A percentile compares a stretch with the other conserved stretches of the same genome.
These are phyloP conservation scores for Acanthamoeba lenticulata DNA, from an alignment of 208 protist genomes.

Conservation along the genomic window DNA sequence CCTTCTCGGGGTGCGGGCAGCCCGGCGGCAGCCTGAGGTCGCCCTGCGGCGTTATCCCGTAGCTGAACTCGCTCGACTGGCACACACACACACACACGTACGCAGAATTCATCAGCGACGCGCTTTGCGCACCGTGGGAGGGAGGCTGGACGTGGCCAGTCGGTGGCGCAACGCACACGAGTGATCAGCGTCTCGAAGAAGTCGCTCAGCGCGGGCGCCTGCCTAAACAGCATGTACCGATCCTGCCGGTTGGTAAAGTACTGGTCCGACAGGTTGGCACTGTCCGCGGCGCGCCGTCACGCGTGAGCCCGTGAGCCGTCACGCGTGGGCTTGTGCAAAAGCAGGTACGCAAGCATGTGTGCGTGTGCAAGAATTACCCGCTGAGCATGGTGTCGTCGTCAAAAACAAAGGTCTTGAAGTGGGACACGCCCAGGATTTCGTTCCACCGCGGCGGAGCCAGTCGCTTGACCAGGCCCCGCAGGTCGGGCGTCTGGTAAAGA, in stretches of 20 bases:
- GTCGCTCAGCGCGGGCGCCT: constrained; percentile 84
- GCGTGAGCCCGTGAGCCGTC: not conserved
- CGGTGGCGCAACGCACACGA: constrained; percentile 51
- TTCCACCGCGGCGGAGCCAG: constrained; percentile 73
- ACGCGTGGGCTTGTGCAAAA: not conserved
- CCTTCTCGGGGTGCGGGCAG: not conserved
- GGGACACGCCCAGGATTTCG: constrained; percentile 92
- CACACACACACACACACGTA: not conserved
- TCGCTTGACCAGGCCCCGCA: constrained; percentile 12
- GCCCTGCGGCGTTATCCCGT: not conserved
- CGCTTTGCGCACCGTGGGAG: not conserved
- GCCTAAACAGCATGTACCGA: constrained; percentile 90
- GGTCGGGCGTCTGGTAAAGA: constrained; percentile 69
- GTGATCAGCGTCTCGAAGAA: constrained; percentile 74
- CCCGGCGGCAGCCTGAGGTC: not conserved
- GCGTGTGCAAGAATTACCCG: constrained; percentile 77
- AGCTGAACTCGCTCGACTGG: not conserved
- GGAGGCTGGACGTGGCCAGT: not conserved
- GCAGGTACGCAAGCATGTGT: not conserved
- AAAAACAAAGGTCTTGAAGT: constrained; percentile 95
- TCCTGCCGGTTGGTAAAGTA: constrained; percentile 96
- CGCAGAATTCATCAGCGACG: not conserved
- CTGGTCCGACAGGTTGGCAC: constrained; percentile 94
- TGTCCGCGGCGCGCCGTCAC: not conserved
- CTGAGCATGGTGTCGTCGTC: constrained; percentile 92